A percentile compares a stretch with the other conserved stretches of the same genome.
These are phyloP conservation scores for Aspergillus persii DNA, from an alignment of 2,329 filamentous ascomycete genomes.

Conservation along the genomic window DNA sequence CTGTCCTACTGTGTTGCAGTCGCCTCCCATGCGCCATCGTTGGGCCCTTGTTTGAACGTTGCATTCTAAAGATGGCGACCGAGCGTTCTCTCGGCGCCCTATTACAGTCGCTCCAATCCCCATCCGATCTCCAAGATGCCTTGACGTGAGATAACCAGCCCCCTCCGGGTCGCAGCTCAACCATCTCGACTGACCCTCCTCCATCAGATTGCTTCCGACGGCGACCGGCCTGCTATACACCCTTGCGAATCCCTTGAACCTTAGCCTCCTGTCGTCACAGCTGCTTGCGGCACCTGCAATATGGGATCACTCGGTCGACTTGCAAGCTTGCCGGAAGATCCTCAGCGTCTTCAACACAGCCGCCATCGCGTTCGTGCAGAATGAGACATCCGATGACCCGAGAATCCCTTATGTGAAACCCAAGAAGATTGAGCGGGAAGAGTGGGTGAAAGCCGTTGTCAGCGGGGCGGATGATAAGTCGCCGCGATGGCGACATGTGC, in stretches of 20 bases:
- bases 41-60: not conserved
- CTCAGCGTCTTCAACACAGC: conserved; percentile 63
- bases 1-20: not conserved
- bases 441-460: conserved; percentile 59
- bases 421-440: conserved; percentile 54
- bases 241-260: conserved; percentile 61
- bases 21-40: conserved; percentile 6
- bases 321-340: conserved; percentile 55
- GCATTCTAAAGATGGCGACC: conserved; percentile 49
- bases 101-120: conserved; percentile 59
- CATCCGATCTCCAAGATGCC: conserved; percentile 59
- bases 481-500: conserved; percentile 75
- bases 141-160: conserved; percentile 46
- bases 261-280: conserved; percentile 60
- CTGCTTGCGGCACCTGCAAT: conserved; percentile 58
- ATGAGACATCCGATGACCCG: conserved; percentile 40
- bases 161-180: conserved; percentile 2
- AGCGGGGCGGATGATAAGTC: conserved; percentile 61
- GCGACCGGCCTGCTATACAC: conserved; percentile 47
- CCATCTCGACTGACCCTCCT: conserved; percentile 12
- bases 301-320: conserved; percentile 55
- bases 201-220: conserved; percentile 51
- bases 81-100: conserved; percentile 61
- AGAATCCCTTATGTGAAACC: conserved; percentile 38
- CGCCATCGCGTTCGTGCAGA: conserved; percentile 53